A percentile compares a stretch with the other conserved stretches of the same genome.
These are phyloP conservation scores for Gossypium lobatum DNA, from an alignment of 441 rosid species.

Conservation along the genomic window DNA sequence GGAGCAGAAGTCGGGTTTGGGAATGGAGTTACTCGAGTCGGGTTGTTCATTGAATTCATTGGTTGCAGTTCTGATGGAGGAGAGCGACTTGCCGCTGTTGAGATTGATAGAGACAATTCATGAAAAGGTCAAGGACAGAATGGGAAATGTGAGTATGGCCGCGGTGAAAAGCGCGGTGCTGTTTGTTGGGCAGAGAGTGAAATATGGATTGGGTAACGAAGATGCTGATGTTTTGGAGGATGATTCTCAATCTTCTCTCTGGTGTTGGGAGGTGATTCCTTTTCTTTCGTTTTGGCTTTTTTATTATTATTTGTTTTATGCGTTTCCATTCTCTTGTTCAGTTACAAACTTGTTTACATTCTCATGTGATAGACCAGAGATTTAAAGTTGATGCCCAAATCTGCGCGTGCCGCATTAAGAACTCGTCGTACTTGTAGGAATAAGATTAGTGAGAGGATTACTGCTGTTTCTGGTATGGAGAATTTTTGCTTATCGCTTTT, in stretches of 20 bases:
- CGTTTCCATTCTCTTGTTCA: too few relatives aligned
- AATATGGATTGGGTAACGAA: slow-evolving; percentile 57
- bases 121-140: slow-evolving; percentile 30
- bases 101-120: slow-evolving; percentile 33
- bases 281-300: background rate
- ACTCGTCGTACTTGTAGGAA: slow-evolving; percentile 60
- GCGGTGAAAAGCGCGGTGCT: background rate
- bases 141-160: slow-evolving; percentile 26
- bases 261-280: slow-evolving; percentile 92
- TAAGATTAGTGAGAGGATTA: slow-evolving; percentile 79
- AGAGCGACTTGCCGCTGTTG: slow-evolving; percentile 44
- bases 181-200: slow-evolving; percentile 65
- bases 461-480: slow-evolving; percentile 60
- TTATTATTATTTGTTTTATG: too few relatives aligned
- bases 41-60: slow-evolving; percentile 33
- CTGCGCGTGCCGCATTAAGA: slow-evolving; percentile 45
- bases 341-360: background rate
- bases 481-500: background rate
- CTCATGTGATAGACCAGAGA: slow-evolving; percentile 59
- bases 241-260: slow-evolving; percentile 45
- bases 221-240: slow-evolving; percentile 88
- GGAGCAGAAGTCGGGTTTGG: slow-evolving; percentile 24
- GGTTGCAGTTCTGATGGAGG: slow-evolving; percentile 70
- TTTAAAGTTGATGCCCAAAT: slow-evolving; percentile 55
- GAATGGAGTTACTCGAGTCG: slow-evolving; percentile 18